phyloP scores from a whole-genome alignment of 768 basidiomycete genomes.

The Phylloporus rhodoxanthus region DNA sequence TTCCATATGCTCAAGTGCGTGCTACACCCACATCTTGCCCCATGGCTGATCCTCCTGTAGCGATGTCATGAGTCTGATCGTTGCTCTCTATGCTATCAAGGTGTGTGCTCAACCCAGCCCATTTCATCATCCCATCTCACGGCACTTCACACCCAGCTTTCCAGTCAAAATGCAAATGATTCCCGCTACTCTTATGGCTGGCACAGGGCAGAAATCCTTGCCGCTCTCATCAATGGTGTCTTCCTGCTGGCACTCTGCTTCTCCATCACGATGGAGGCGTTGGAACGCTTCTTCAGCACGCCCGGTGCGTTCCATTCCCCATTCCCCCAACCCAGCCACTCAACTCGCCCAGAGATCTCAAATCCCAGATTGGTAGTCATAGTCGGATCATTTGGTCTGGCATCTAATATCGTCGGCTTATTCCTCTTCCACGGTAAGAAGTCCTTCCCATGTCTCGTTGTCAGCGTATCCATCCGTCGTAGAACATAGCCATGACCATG shows the following conservation, averaged over 20 bases:
- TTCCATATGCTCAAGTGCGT: conserved; percentile 98
- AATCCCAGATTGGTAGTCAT: conserved; percentile 85
- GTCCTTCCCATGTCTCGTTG: neutral
- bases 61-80: conserved; percentile 92
- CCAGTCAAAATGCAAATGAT: conserved; percentile 51
- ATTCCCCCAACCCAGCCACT: neutral
- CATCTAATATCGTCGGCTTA: conserved; percentile 88
- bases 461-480: conserved; percentile 9
- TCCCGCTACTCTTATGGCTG: conserved; percentile 95
- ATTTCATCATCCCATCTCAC: conserved; percentile 7
- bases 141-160: conserved; percentile 44
- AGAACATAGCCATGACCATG: conserved; percentile 65
- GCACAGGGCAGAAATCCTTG: conserved; percentile 96
- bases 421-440: conserved; percentile 88
- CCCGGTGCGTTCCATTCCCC: conserved; percentile 46
- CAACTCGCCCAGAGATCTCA: conserved; percentile 60
- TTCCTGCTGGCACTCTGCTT: conserved; percentile 96
- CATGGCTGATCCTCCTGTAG: conserved; percentile 38
- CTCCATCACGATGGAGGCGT: conserved; percentile 88
- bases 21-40: neutral
- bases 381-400: conserved; percentile 83
- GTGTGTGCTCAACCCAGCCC: conserved; percentile 27
- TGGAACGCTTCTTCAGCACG: conserved; percentile 82
- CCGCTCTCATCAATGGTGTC: conserved; percentile 92
- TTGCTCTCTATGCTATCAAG: conserved; percentile 94